phyloP scores from a whole-genome alignment of 306 rosid genomes.

The Crataegus laevigata region DNA sequence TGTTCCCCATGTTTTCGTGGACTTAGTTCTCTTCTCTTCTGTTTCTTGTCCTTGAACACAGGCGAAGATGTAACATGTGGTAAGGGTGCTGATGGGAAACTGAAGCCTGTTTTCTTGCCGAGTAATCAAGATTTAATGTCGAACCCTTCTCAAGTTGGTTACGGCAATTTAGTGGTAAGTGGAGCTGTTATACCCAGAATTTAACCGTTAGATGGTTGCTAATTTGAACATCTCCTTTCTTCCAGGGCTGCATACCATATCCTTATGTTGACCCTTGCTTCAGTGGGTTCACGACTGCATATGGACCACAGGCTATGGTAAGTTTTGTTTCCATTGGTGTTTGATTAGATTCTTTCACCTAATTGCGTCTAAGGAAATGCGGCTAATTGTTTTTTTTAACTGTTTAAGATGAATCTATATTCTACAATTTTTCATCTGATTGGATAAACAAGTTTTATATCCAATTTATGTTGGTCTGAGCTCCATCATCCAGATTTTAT shows the following conservation, averaged over 20 bases:
- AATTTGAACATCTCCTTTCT: conserved; percentile 6
- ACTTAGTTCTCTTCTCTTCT: not conserved
- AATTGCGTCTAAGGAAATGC: not conserved
- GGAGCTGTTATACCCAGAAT: conserved; percentile 12
- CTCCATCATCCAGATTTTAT: not conserved
- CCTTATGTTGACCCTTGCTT: conserved; percentile 53
- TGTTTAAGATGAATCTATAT: not conserved
- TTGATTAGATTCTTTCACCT: not conserved
- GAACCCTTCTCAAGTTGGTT: conserved; percentile 39
- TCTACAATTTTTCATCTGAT: not conserved
- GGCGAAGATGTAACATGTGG: conserved; percentile 35
- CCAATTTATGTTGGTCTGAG: not conserved
- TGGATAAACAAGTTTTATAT: not conserved
- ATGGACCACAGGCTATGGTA: conserved; percentile 57
- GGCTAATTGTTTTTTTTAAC: not conserved
- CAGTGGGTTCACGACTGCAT: conserved; percentile 35
- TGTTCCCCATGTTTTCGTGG: not conserved
- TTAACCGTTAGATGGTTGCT: conserved; percentile 6
- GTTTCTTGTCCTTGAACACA: conserved; percentile 8
- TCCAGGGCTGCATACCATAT: conserved; percentile 48
- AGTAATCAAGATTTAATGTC: conserved; percentile 33
- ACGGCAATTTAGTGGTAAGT: conserved; percentile 44
- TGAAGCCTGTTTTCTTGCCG: conserved; percentile 35
- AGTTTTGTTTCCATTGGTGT: conserved; percentile 23
- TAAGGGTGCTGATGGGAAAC: conserved; percentile 31